Conservation (phyloP, 75 land plant species). For the Azolla pinnata region DNA sequence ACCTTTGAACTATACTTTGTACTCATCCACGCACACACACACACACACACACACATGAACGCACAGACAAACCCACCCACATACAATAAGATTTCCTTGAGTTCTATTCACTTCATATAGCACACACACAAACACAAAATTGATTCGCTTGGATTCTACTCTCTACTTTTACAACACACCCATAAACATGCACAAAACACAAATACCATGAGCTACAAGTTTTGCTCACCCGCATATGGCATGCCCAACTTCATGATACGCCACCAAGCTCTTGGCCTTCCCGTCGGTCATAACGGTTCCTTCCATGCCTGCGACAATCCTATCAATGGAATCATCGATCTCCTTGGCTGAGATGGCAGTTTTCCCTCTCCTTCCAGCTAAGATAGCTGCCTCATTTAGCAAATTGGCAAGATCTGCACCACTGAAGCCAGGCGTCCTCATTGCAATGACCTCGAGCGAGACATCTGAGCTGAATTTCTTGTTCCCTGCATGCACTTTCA, state of each 20-base stretch:
- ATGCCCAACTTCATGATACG: conserved; percentile 98
- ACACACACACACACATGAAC: too few relatives aligned
- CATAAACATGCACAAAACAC: too few relatives aligned
- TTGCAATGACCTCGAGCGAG: conserved; percentile 84
- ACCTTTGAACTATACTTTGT: too few relatives aligned
- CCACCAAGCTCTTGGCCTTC: conserved; percentile 92
- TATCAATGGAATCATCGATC: conserved; percentile 93
- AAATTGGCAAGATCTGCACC: conserved; percentile 98
- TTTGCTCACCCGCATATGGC: conserved; percentile 82
- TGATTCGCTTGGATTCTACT: too few relatives aligned
- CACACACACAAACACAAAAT: too few relatives aligned
- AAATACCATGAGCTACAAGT: too few relatives aligned
- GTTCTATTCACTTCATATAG: too few relatives aligned
- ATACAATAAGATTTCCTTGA: too few relatives aligned
- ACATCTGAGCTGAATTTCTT: conserved; percentile 89
- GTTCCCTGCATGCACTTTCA: conserved; percentile 85
- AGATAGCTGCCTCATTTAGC: conserved; percentile 94
- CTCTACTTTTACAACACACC: background rate
- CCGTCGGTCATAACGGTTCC: conserved; percentile 99
- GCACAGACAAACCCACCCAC: too few relatives aligned
- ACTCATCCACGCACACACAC: too few relatives aligned
- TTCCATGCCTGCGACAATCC: conserved; percentile 99
- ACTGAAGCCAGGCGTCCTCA: conserved; percentile 99
- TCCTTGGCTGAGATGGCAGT: conserved; percentile 84
- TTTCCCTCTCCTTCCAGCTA: conserved; percentile 90